Conservation (phyloP, 192 early-diverging fungal species). For the Entrophospora sp. region DNA sequence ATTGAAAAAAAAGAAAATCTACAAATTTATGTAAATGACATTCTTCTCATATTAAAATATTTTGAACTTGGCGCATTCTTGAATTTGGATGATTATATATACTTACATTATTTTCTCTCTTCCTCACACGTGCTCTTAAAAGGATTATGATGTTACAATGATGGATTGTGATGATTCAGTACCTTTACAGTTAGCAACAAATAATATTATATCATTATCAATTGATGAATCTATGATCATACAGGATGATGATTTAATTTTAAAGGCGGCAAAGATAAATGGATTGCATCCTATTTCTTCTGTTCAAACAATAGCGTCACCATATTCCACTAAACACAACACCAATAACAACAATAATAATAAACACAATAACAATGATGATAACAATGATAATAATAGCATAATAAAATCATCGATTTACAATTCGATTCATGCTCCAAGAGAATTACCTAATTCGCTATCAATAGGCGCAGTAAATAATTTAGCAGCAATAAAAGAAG, state of each 20-base stretch:
- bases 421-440: background rate
- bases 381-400: background rate
- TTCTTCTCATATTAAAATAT: too few relatives aligned
- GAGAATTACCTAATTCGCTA: background rate
- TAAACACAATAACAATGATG: background rate
- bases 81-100: background rate
- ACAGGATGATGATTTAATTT: background rate
- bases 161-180: background rate
- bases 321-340: background rate
- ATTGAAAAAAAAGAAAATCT: too few relatives aligned
- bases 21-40: too few relatives aligned
- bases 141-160: background rate
- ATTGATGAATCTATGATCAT: background rate
- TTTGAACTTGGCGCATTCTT: too few relatives aligned
- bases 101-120: background rate
- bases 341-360: background rate
- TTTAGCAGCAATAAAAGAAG: background rate
- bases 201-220: background rate
- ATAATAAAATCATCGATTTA: background rate
- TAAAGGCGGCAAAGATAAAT: too few relatives aligned
- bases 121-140: background rate
- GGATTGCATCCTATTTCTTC: too few relatives aligned
- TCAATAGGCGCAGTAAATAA: background rate
- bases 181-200: background rate
- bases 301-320: background rate